These are phyloP conservation scores for Zymoseptoria crescenta DNA, from an alignment of 2,329 filamentous ascomycete species.

Conservation along the genomic window DNA sequence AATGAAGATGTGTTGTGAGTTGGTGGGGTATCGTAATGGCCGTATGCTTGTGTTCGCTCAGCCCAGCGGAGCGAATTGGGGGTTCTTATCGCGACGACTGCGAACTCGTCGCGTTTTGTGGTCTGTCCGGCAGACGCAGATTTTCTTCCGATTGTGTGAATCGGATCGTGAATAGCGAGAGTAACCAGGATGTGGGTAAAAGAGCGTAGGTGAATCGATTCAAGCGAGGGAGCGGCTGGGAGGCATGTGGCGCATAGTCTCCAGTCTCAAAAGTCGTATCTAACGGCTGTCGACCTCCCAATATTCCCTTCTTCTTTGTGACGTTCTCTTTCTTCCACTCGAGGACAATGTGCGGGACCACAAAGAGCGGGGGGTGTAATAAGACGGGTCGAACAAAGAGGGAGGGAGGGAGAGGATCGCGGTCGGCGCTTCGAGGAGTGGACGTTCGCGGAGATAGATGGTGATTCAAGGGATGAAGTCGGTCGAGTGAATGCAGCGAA, in stretches of 20 bases:
- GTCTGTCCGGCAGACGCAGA: constrained; percentile 18
- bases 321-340: not conserved
- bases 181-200: not conserved
- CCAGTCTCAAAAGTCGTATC: not conserved
- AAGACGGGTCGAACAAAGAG: not conserved
- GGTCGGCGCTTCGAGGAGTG: not conserved
- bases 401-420: not conserved
- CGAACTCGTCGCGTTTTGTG: constrained; percentile 2
- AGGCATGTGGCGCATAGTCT: constrained; percentile 11
- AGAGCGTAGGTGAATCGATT: constrained; percentile 7
- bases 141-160: constrained; percentile 4
- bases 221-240: constrained; percentile 7
- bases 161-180: not conserved
- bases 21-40: not conserved
- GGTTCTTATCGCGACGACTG: not conserved
- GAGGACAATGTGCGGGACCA: not conserved
- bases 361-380: not conserved
- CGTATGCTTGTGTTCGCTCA: constrained; percentile 4
- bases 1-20: not conserved
- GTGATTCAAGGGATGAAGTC: not conserved
- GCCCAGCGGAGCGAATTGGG: constrained; percentile 10
- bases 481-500: too few species aligned
- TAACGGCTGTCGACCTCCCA: not conserved
- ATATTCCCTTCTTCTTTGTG: not conserved
- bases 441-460: not conserved